phyloP scores from a whole-genome alignment of 169 alveolate genomes.

The Blepharisma undulans region DNA sequence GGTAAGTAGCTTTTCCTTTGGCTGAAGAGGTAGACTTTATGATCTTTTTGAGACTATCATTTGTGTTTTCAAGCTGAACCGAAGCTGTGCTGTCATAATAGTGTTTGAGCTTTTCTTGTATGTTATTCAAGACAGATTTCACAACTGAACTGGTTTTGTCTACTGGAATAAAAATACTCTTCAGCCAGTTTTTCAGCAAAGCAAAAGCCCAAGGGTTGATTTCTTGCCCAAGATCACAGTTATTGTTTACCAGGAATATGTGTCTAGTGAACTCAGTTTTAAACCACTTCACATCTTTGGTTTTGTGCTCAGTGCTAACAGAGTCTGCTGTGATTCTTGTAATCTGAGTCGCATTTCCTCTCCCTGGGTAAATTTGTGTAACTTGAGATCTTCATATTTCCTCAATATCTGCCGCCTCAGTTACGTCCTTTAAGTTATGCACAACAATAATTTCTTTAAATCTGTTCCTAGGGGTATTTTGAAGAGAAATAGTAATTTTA shows the following conservation, averaged over 20 bases:
- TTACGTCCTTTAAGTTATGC: conserved; percentile 43
- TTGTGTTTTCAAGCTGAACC: not conserved
- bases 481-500: conserved; percentile 19
- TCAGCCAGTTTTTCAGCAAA: not conserved
- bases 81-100: not conserved
- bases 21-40: not conserved
- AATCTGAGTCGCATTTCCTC: not conserved
- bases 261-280: not conserved
- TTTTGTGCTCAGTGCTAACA: not conserved
- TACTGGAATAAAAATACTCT: not conserved
- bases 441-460: conserved; percentile 45
- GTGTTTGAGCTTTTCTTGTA: not conserved
- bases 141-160: not conserved
- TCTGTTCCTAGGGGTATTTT: conserved; percentile 3
- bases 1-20: not conserved
- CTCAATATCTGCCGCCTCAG: not conserved
- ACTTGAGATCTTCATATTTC: not conserved
- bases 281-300: not conserved
- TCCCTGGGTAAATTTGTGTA: not conserved
- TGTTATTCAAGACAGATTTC: not conserved
- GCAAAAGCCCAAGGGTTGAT: not conserved
- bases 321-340: not conserved
- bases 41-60: not conserved
- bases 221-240: not conserved
- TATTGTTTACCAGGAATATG: not conserved